Evolutionary conservation across 768 basidiomycete species (phyloP).

Genomic region (Russula earlei): DNA sequence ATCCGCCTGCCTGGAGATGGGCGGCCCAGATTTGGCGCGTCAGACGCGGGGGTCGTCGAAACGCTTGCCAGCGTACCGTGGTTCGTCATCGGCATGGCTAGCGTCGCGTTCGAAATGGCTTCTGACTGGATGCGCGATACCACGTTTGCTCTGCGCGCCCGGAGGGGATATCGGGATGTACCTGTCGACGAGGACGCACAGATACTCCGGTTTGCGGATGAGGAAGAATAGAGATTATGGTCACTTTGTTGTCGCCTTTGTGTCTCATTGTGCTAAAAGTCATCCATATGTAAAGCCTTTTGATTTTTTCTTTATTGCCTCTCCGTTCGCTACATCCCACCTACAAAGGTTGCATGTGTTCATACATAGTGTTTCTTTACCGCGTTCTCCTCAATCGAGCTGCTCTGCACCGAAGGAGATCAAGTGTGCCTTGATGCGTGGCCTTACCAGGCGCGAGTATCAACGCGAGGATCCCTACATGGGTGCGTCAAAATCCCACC

Average conservation of each 20-base stretch:
- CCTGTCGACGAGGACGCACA: conserved; percentile 86
- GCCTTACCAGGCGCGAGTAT: background rate
- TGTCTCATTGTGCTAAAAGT: background rate
- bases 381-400: background rate
- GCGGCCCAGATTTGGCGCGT: conserved; percentile 27
- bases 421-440: background rate
- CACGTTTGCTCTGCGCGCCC: conserved; percentile 33
- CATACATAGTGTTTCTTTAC: background rate
- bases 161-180: conserved; percentile 60
- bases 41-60: conserved; percentile 43
- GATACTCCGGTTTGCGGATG: conserved; percentile 77
- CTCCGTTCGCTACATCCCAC: background rate
- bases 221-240: conserved; percentile 30
- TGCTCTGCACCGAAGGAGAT: background rate
- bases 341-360: background rate
- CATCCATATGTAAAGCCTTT: background rate
- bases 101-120: conserved; percentile 64
- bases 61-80: conserved; percentile 85
- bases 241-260: background rate
- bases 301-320: background rate
- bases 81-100: conserved; percentile 73
- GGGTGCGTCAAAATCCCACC: background rate
- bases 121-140: conserved; percentile 36
- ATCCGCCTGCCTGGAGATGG: conserved; percentile 64
- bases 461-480: background rate